A percentile compares a stretch with the other conserved stretches of the same genome.
phyloP scores from a whole-genome alignment of 2,329 filamentous ascomycete species.

The Pseudocercospora cruenta region DNA sequence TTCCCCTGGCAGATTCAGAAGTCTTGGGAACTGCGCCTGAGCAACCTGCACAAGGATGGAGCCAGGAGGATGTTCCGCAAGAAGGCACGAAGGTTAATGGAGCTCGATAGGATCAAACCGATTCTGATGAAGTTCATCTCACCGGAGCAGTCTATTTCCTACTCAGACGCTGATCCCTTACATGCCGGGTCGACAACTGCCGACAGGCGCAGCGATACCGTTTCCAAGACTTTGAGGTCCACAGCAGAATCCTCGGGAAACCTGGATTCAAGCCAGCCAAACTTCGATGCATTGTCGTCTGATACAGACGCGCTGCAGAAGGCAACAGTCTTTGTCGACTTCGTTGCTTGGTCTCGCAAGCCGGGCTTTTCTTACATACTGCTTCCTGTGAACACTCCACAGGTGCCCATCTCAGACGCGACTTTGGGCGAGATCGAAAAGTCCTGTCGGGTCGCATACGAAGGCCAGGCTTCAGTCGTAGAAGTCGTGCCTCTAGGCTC shows the following conservation, averaged over 20 bases:
- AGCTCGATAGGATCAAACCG: neutral
- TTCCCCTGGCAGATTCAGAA: neutral
- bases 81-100: neutral
- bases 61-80: neutral
- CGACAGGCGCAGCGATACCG: neutral
- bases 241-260: too few relatives aligned
- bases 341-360: neutral
- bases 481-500: neutral
- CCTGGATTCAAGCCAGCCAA: too few relatives aligned
- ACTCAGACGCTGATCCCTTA: too few relatives aligned
- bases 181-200: too few relatives aligned
- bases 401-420: neutral
- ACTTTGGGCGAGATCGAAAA: neutral
- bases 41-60: neutral
- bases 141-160: neutral
- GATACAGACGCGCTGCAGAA: too few relatives aligned
- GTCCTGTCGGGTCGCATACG: neutral
- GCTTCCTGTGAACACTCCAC: neutral
- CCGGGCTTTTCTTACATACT: neutral
- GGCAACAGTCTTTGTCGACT: neutral
- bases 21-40: neutral
- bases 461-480: neutral
- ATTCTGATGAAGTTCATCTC: neutral
- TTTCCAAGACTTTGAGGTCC: neutral
- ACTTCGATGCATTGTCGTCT: too few relatives aligned